Base-by-base conservation (phyloP, 2,329 filamentous ascomycete species). In the Talaromyces sp. region DNA sequence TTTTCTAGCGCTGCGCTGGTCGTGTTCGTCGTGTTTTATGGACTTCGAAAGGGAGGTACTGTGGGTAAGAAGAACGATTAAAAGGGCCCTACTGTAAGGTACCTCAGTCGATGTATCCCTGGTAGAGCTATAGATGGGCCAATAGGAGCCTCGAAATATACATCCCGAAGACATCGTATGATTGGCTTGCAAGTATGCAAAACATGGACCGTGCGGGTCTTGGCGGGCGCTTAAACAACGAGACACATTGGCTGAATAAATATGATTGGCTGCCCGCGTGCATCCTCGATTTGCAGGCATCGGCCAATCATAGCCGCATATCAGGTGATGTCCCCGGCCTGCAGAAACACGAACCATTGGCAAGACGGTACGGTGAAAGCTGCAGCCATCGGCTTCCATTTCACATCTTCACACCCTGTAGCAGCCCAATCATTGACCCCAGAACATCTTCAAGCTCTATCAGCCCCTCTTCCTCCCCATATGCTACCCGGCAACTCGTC, bases 161-260 rank as follows among this genome's bases (percentile, higher is more conserved):
- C 4, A 58, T 46, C 9, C 8, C 16, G 12, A 14, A 25, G 25
- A 7, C 23, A n/a, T 5, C 16, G 18, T 40, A 7, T 23, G n/a
- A 61, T 61, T 52, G 42, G 56, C 56, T 23, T 4, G 5, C 9
- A 33, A 8, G 5, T 23, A 35, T 5, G 16, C 3, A 39, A 46
- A 48, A 35, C 23, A 23, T 48, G 62, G 62, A n/a, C 57, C 57
- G 62, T 63, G 62, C 62, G 54, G 28, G 23, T 28, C 54, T 57
- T 57, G 58, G 58, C 18, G 44, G 62, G 62, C 62, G 62, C 56
- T 55, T 60, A 60, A 56, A 39, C 23, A 18, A n/a, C 57, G 23
- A 23, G 23, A 37, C 25, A 42, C 37, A 63, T 63, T 63, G 62
- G 62, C 23, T 50, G 40, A 8, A 12, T 5, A 2, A 9, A 8